phyloP scores from a whole-genome alignment of 192 early-diverging fungal genomes.

The Glomus cerebriforme region DNA sequence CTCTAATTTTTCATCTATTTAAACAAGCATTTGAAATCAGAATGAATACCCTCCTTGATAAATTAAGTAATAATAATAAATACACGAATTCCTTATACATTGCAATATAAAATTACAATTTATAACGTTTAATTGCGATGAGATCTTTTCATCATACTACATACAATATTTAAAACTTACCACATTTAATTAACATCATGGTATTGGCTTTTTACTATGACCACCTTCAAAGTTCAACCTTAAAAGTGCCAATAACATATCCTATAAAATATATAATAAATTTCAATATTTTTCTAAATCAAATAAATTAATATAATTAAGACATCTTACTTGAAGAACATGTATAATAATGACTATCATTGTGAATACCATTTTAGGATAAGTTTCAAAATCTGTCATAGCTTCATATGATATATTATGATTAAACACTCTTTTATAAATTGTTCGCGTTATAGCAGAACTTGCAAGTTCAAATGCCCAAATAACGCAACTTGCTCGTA shows the following conservation, averaged over 20 bases:
- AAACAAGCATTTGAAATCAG: too few species aligned
- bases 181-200: not conserved
- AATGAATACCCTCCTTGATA: too few species aligned
- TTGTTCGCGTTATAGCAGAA: conserved; percentile 60
- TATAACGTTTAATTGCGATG: too few species aligned
- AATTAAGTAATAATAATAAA: too few species aligned
- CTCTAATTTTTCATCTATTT: not conserved
- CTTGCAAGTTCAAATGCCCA: conserved; percentile 70
- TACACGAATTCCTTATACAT: too few species aligned
- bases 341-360: conserved; percentile 72
- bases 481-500: conserved; percentile 60
- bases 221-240: conserved; percentile 24
- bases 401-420: conserved; percentile 67
- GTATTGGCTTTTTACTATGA: not conserved
- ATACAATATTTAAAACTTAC: too few species aligned
- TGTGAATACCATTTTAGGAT: conserved; percentile 67
- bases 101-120: too few species aligned
- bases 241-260: conserved; percentile 18
- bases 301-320: not conserved
- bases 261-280: not conserved
- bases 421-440: conserved; percentile 57
- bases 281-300: not conserved
- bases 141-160: too few species aligned
- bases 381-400: conserved; percentile 64
- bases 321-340: conserved; percentile 56